Base-by-base conservation (phyloP, 2,329 filamentous ascomycete species). In the Penicillium sp. region DNA sequence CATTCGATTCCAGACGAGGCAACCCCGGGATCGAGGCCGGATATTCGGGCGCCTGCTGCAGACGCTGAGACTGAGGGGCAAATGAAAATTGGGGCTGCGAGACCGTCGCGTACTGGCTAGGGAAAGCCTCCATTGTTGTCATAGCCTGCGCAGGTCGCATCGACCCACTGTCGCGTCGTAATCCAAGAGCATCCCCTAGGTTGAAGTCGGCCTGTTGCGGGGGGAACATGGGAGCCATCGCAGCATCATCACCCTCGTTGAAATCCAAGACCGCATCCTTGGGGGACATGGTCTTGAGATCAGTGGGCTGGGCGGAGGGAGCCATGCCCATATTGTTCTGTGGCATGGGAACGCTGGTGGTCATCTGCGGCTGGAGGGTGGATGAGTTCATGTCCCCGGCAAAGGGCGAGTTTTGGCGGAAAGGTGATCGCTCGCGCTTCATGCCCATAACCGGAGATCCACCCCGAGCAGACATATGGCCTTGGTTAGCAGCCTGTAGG, bases 251-350 rank as follows among this genome's bases (percentile, higher is more conserved):
- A 0, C 79, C 73, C 32, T 94, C 90, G 55, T 87, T 84, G 68
- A 92, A 96, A 54, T 97, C 92, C 43, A 97, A 75, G 53, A 96
- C 75, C 1, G 92, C 90, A 65, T 97, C 93, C 74, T 96, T 95
- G 20, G 93, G 94, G 1, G 93, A 97, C 40, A 99, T 96, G 0
- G 93, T 96, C 72, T 90, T 90, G 1, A 84, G 80, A n/a, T 87
- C 68, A 30, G 68, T 61, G 4, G 18, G 2, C 55, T 70, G 61
- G 44, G 37, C 27, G 13, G 75, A 46, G 42, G 60, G 44, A 20
- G 59, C 53, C 47, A 69, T 54, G n/a, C 51, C 58, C 56, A 70
- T 76, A 46, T 65, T 60, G 41, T 58, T 61, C 32, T 68, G 65
- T 26, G 58, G 24, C 49, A 68, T 63, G 8, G 70, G 68, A n/a